A percentile compares a stretch with the other conserved stretches of the same genome.
phyloP scores from a whole-genome alignment of 371 early-diverging fungal genomes.

The Zychaea mexicana region DNA sequence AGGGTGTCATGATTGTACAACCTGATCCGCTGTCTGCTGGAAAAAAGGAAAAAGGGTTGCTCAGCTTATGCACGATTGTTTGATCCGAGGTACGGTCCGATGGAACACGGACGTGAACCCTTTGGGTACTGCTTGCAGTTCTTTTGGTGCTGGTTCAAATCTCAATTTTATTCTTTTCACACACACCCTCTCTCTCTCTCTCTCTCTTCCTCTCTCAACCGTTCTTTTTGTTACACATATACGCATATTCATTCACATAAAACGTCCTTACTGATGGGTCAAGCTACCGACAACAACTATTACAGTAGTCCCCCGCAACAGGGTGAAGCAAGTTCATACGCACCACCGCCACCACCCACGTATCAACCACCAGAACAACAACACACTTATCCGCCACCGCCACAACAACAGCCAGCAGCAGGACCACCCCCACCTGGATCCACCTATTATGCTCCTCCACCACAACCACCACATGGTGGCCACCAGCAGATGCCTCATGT shows the following conservation, averaged over 20 bases:
- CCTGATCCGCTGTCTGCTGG: too few relatives aligned
- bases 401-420: neutral
- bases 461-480: neutral
- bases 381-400: neutral
- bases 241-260: neutral
- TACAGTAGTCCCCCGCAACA: neutral
- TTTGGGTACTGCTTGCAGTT: neutral
- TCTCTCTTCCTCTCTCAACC: too few relatives aligned
- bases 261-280: neutral
- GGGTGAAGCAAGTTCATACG: neutral
- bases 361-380: neutral
- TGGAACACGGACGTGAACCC: too few relatives aligned
- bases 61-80: too few relatives aligned
- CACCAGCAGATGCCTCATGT: neutral
- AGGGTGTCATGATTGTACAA: too few relatives aligned
- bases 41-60: too few relatives aligned
- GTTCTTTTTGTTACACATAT: neutral
- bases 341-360: neutral
- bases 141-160: neutral
- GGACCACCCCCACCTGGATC: neutral
- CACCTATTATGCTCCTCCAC: neutral
- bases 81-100: too few relatives aligned
- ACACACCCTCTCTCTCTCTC: too few relatives aligned
- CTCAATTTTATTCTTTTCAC: too few relatives aligned
- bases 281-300: neutral